Evolutionary conservation across 1,284 basidiomycete genomes (phyloP).

Genomic region (Tilletia setariae): DNA sequence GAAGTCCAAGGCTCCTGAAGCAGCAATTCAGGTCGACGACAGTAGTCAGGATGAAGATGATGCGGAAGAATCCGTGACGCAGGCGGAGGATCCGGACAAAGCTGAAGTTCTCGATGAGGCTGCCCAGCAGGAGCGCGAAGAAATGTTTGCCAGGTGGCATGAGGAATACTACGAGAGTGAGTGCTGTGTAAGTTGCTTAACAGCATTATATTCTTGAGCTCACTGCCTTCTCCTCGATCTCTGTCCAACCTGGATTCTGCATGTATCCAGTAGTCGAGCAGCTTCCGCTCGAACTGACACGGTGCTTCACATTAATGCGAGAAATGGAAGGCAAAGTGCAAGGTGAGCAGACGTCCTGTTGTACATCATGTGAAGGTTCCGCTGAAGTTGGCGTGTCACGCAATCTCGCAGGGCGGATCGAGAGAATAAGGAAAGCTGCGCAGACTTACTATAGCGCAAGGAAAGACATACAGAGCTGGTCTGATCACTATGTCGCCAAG

Average conservation of each 20-base stretch:
- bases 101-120: not conserved
- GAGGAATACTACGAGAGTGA: conserved; percentile 51
- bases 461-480: not conserved
- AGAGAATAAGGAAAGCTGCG: not conserved
- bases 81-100: not conserved
- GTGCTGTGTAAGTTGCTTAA: not conserved
- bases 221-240: too few species aligned
- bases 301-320: conserved; percentile 72
- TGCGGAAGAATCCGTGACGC: not conserved
- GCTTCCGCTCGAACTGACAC: conserved; percentile 75
- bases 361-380: not conserved
- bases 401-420: not conserved
- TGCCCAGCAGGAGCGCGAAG: conserved; percentile 29
- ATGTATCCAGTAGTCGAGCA: conserved; percentile 70
- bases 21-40: too few species aligned
- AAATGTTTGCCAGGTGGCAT: conserved; percentile 37
- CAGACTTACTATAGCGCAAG: conserved; percentile 1
- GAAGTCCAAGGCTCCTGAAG: not conserved
- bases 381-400: not conserved
- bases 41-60: not conserved
- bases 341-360: conserved; percentile 57
- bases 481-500: conserved; percentile 2
- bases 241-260: conserved; percentile 14
- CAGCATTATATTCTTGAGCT: too few species aligned
- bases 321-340: conserved; percentile 75